Evolutionary conservation across 2,329 filamentous ascomycete genomes (phyloP).

Genomic region (Fusarium sublunatum): DNA sequence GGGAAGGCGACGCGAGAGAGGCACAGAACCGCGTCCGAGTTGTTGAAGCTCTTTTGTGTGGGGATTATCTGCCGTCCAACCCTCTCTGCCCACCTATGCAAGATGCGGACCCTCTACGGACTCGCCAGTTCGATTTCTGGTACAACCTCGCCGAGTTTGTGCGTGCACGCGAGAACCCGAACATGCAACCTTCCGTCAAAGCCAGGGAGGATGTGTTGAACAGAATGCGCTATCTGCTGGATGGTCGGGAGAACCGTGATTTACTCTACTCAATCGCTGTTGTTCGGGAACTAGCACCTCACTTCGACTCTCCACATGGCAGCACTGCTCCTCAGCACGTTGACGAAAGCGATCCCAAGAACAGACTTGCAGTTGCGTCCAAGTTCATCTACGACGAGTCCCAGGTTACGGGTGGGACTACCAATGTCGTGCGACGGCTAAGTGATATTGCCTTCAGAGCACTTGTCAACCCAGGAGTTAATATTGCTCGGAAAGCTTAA

Average conservation of each 20-base stretch:
- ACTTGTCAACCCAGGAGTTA: constrained; percentile 65
- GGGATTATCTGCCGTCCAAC: constrained; percentile 71
- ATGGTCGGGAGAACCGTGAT: constrained; percentile 87
- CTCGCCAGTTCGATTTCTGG: constrained; percentile 84
- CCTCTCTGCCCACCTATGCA: constrained; percentile 64
- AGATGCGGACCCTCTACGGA: constrained; percentile 64
- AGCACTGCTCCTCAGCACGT: constrained; percentile 67
- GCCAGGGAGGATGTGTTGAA: constrained; percentile 73
- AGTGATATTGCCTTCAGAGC: constrained; percentile 73
- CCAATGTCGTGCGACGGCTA: constrained; percentile 77
- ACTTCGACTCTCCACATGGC: constrained; percentile 69
- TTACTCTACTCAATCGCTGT: constrained; percentile 90
- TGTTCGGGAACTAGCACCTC: constrained; percentile 77
- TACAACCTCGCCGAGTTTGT: constrained; percentile 76
- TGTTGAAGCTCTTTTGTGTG: constrained; percentile 80
- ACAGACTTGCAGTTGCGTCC: constrained; percentile 74
- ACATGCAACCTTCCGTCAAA: constrained; percentile 57
- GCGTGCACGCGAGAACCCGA: constrained; percentile 67
- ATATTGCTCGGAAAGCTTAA: constrained; percentile 52
- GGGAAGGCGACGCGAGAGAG: constrained; percentile 70
- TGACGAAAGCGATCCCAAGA: constrained; percentile 74
- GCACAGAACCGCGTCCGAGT: constrained; percentile 78
- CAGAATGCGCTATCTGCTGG: constrained; percentile 76
- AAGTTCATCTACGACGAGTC: constrained; percentile 76
- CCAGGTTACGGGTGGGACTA: constrained; percentile 73